Conservation (phyloP, 2,329 filamentous ascomycete species). For the Didymella lethalis region DNA sequence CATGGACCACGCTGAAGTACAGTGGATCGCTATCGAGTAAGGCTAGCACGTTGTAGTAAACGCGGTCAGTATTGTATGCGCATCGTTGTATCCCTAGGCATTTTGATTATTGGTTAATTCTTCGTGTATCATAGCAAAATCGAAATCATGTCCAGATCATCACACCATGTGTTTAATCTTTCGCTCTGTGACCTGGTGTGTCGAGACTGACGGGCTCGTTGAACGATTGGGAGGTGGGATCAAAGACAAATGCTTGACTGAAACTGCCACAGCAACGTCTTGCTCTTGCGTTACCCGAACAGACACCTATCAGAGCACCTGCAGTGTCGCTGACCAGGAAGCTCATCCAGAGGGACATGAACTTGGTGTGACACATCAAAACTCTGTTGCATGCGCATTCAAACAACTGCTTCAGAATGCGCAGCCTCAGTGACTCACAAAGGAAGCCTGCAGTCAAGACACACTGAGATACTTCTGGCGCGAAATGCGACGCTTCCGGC, state of each 20-base stretch:
- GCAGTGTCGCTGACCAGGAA: not conserved
- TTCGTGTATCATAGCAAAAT: too few species aligned
- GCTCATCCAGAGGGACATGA: not conserved
- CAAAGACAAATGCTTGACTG: too few species aligned
- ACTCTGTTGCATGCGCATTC: not conserved
- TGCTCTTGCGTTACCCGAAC: not conserved
- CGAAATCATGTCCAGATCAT: too few species aligned
- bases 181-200: too few species aligned
- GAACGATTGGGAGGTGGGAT: too few species aligned
- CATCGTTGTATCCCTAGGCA: too few species aligned
- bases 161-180: too few species aligned
- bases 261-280: not conserved
- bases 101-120: too few species aligned
- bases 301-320: not conserved
- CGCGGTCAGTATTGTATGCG: not conserved
- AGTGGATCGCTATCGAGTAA: slow-evolving; percentile 7
- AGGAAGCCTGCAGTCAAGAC: not conserved
- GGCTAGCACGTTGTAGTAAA: not conserved
- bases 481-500: not conserved
- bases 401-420: not conserved
- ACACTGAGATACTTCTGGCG: not conserved
- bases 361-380: not conserved
- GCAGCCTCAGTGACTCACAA: not conserved
- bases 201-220: too few species aligned
- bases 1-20: slow-evolving; percentile 2